Percentiles rank a stretch among this genome's conserved stretches.
Conservation (phyloP, 768 basidiomycete species). For the Pleurotus pulmonarius region DNA sequence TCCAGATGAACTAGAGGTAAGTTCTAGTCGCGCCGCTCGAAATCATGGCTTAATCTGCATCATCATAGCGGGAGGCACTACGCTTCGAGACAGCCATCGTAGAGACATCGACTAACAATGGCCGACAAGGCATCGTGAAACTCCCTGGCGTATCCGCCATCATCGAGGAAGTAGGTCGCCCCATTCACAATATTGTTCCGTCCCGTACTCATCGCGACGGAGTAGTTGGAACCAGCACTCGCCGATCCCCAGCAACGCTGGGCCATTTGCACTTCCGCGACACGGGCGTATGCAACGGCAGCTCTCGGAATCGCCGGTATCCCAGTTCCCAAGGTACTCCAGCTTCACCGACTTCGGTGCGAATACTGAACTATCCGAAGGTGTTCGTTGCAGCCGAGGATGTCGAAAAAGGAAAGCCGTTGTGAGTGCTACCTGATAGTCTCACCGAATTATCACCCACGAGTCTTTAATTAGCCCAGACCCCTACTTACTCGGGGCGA, state of each 20-base stretch:
- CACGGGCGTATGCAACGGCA: constrained; percentile 65
- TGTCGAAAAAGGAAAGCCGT: constrained; percentile 79
- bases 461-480: constrained; percentile 55
- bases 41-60: constrained; percentile 5
- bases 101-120: constrained; percentile 49
- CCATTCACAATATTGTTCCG: too few species aligned
- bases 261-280: constrained; percentile 89
- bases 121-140: constrained; percentile 58
- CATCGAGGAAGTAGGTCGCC: constrained; percentile 48
- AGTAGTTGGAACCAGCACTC: constrained; percentile 32
- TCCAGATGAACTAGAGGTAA: constrained; percentile 66
- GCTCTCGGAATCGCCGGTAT: constrained; percentile 68
- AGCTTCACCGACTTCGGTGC: background rate
- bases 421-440: constrained; percentile 29
- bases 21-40: constrained; percentile 9
- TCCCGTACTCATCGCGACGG: too few species aligned
- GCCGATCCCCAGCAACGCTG: constrained; percentile 60
- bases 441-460: background rate
- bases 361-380: background rate
- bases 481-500: constrained; percentile 86
- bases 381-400: constrained; percentile 83
- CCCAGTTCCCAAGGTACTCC: constrained; percentile 48
- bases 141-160: constrained; percentile 69
- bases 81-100: constrained; percentile 82
- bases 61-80: constrained; percentile 56